Evolutionary conservation across 1,284 basidiomycete genomes (phyloP), one percentile per base, ranked within the genome.

Genomic region (Microbotryum scabiosae): DNA sequence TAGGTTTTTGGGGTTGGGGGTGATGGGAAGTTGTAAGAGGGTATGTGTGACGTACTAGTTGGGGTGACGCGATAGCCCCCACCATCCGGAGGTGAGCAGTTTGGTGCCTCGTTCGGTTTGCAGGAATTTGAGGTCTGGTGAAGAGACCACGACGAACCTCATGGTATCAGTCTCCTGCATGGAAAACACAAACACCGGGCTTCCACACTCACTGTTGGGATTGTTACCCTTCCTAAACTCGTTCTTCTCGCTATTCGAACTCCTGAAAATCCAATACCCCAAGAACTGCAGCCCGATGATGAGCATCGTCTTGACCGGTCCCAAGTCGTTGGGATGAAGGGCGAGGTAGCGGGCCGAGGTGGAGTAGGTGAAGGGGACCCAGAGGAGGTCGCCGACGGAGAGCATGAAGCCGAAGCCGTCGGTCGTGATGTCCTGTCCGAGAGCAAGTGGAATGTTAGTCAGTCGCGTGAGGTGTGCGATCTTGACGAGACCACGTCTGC

Each of bases 351-450:
- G 86, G 1, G 93, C 90, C 78, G 98, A 93, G 6, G 97, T 82
- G 25, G 85, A 85, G 77, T 97, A 99, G 18, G 85, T 85, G 77
- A 97, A 97, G 6, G 96, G 96, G 10, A 98, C 88, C 88, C 91
- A 97, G 21, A 85, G 79, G 26, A 97, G 82, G 75, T 98, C 92
- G 51, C 94, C 96, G 54, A 96, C 84, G 4, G 90, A 79, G 36
- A 99, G 85, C 96, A 98, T 99, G 81, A 94, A 97, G 8, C 96
- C 96, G 70, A 98, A 97, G 5, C 94, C 94, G 71, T 99, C 96
- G 30, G 90, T 90, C 9, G 87, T 94, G 73, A 98, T 96, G 74
- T 98, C 94, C 91, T 98, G 97, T 41, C 36, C 23, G 16, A 4
- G 25, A 16, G 6, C 23, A 25, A 0, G n/a, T 21, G 20, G 21